Evolutionary conservation across 2,329 filamentous ascomycete species (phyloP).

Genomic region (Pyricularia pennisetigena): DNA sequence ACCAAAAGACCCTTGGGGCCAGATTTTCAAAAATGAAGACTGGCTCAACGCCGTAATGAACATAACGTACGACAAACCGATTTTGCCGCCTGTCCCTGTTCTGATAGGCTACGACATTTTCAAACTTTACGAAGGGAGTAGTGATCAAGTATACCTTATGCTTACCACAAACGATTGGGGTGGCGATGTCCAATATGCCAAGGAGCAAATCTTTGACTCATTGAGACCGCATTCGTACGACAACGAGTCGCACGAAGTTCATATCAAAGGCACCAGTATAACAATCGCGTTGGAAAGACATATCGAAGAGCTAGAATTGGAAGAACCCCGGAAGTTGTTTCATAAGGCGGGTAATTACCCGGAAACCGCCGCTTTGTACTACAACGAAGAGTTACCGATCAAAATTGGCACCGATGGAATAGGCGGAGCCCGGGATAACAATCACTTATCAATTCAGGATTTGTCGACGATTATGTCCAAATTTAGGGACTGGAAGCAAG

Average conservation of each 20-base stretch:
- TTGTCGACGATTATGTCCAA: neutral
- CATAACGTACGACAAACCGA: neutral
- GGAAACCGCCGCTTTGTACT: neutral
- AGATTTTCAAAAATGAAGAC: neutral
- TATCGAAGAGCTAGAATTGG: neutral
- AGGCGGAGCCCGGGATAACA: neutral
- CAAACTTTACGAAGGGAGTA: neutral
- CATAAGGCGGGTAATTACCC: neutral
- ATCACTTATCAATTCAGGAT: neutral
- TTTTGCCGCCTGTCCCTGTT: neutral
- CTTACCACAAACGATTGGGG: neutral
- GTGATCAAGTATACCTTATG: neutral
- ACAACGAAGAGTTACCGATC: neutral
- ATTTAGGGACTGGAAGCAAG: neutral
- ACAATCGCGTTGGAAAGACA: neutral
- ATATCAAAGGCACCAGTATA: neutral
- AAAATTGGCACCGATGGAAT: neutral
- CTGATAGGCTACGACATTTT: neutral
- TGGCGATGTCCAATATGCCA: neutral
- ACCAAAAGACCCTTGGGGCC: neutral
- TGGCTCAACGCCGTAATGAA: neutral
- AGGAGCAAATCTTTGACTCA: neutral
- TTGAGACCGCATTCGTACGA: neutral
- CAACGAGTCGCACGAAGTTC: neutral
- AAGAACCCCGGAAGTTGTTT: neutral